These are phyloP conservation scores for Aspergillus uvarum DNA, from an alignment of 2,329 filamentous ascomycete genomes.

Conservation along the genomic window DNA sequence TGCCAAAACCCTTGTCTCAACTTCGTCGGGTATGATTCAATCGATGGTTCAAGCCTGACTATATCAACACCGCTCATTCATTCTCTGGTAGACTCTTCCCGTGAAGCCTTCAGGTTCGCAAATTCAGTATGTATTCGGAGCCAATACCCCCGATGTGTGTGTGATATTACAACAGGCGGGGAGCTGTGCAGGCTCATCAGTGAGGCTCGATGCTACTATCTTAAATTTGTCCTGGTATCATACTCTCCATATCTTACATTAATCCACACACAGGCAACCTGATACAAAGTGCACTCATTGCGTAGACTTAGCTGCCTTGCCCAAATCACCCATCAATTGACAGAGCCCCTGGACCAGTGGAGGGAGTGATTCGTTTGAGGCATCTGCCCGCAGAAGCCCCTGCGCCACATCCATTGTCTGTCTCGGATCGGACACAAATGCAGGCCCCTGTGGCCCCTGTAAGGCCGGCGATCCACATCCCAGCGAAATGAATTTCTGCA, in stretches of 20 bases:
- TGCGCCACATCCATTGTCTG: slow-evolving; percentile 60
- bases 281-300: not conserved
- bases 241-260: not conserved
- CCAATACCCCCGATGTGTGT: too few relatives aligned
- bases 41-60: too few relatives aligned
- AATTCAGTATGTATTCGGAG: too few relatives aligned
- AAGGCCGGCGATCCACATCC: slow-evolving; percentile 57
- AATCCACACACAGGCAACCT: not conserved
- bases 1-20: too few relatives aligned
- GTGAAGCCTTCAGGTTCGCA: too few relatives aligned
- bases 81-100: too few relatives aligned
- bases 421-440: slow-evolving; percentile 55
- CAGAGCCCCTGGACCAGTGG: slow-evolving; percentile 65
- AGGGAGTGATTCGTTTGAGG: slow-evolving; percentile 53
- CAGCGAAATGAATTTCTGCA: slow-evolving; percentile 59
- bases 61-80: too few relatives aligned
- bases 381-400: slow-evolving; percentile 58
- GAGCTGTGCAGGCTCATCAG: too few relatives aligned
- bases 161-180: too few relatives aligned
- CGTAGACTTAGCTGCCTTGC: slow-evolving; percentile 16
- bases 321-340: slow-evolving; percentile 52
- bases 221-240: too few relatives aligned
- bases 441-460: slow-evolving; percentile 35
- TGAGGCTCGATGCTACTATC: too few relatives aligned
- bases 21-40: too few relatives aligned